Evolutionary conservation across 495 filamentous ascomycete species (phyloP).

Genomic region (Penicillium turbatum): DNA sequence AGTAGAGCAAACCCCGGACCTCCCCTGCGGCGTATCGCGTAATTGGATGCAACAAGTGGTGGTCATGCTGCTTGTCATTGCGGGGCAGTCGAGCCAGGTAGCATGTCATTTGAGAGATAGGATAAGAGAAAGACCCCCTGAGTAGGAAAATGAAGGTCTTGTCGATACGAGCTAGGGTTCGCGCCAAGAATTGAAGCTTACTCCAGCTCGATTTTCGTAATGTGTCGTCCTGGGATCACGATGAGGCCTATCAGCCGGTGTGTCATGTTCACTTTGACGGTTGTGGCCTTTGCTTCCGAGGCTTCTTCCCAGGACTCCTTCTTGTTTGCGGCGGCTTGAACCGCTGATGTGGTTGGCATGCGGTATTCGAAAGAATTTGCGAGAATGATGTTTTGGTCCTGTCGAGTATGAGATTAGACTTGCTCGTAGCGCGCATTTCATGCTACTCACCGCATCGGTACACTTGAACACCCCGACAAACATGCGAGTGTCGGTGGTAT

Average conservation of each 20-base stretch:
- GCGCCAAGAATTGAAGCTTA: slow-evolving; percentile 36
- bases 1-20: slow-evolving; percentile 6
- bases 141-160: slow-evolving; percentile 20
- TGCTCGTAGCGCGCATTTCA: not conserved
- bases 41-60: not conserved
- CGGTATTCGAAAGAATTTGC: slow-evolving; percentile 85
- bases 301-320: slow-evolving; percentile 20
- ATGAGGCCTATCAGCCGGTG: slow-evolving; percentile 85
- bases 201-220: slow-evolving; percentile 85
- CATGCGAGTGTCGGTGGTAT: slow-evolving; percentile 78
- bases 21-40: slow-evolving; percentile 3
- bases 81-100: slow-evolving; percentile 1
- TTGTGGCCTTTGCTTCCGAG: slow-evolving; percentile 21
- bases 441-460: slow-evolving; percentile 70
- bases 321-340: slow-evolving; percentile 38
- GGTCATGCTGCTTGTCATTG: not conserved
- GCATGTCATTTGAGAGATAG: slow-evolving; percentile 9
- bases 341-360: slow-evolving; percentile 51
- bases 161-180: slow-evolving; percentile 21
- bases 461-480: slow-evolving; percentile 91
- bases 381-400: slow-evolving; percentile 85
- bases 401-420: slow-evolving; percentile 2
- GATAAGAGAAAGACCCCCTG: slow-evolving; percentile 3
- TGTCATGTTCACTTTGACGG: slow-evolving; percentile 64
- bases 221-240: slow-evolving; percentile 81